Base-by-base conservation (phyloP, 805 yeast genomes). In the Isabelozyma pseudorhagii region DNA sequence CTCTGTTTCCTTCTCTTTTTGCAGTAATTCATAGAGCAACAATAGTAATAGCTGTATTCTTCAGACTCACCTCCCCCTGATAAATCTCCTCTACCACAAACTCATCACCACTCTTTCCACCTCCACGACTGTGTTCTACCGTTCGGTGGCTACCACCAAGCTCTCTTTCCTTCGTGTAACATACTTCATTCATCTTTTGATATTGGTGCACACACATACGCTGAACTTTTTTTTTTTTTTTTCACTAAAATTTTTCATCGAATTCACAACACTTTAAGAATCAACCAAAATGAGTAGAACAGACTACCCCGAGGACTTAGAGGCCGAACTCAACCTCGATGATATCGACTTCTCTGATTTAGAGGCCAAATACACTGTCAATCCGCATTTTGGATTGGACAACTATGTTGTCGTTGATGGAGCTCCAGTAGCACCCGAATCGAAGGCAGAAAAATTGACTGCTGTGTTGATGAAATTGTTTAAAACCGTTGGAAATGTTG, bases 391-490 rank as follows among this genome's bases (percentile, higher is more conserved):
- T 50, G 81, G 83, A 46, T 77, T 88, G 50, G 96, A 89, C 62
- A 81, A 81, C 61, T 91, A 82, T 63, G 83, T 93, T 50, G 88
- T 93, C 29, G 87, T 90, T 46, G 97, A 91, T 66, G 99, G 99
- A 44, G 92, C 96, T 9, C 99, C 99, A 57, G 77, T 90, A 53
- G 96, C 96, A 25, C 97, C 97, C 50, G 96, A 86, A 65, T 68
- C 89, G 47, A 94, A 94, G 72, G 88, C 84, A 46, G 88, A 90
- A 49, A 83, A 88, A 50, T 80, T 94, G 64, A 80, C 84, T 58
- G 92, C 89, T 68, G 97, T 96, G 42, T 79, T 94, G 63, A 81
- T 79, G 58, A 93, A 92, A 74, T 78, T 90, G 47, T 85, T 94
- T 63, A 73, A 82, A 44, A 80, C 82, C 55, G 91, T 83, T 43